Base-by-base conservation (phyloP, 495 filamentous ascomycete genomes). In the Xanthoparmelia taractica region DNA sequence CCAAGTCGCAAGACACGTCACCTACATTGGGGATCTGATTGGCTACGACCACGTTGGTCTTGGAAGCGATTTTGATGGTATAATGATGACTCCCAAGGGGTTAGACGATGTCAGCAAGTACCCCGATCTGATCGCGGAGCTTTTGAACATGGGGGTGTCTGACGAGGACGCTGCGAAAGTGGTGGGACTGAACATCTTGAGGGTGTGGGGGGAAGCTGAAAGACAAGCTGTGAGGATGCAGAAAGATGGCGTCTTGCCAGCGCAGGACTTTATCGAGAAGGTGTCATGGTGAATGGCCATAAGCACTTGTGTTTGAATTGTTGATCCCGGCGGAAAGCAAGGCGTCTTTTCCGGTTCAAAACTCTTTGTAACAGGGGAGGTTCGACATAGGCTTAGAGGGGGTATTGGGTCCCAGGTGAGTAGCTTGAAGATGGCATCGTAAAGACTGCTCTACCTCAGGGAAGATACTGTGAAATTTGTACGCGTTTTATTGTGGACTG, bases 61-160 rank as follows among this genome's bases (percentile, higher is more conserved):
- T 18, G 85, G 85, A 1, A 83, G 82, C 60, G 85, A 88, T 67
- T 88, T 84, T 70, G 84, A 86, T 66, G 85, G 84, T 3, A 86
- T 85, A 59, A 18, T 25, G 4, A 71, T 62, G 7, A 73, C 75
- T 0, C 78, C 82, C 0, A 67, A 64, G 18, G 84, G 84, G 5
- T 63, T 87, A 5, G 84, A 86, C 52, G 91, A 96, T 74, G 92
- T 97, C 34, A 85, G 85, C 57, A 90, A 88, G 71, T 96, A 85
- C 72, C 93, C 94, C 2, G 84, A 85, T 55, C 73, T 98, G 60
- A 83, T 97, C 8, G 85, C 81, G 8, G 89, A 92, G 73, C 71
- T 93, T 58, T 73, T 94, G 61, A 73, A 71, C 45, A 80, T 83
- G 25, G 90, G 88, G 2, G 76, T 92, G 29, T 86, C 79, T 20